phyloP scores from a whole-genome alignment of 805 yeast genomes.

The Grigorovia humatica region DNA sequence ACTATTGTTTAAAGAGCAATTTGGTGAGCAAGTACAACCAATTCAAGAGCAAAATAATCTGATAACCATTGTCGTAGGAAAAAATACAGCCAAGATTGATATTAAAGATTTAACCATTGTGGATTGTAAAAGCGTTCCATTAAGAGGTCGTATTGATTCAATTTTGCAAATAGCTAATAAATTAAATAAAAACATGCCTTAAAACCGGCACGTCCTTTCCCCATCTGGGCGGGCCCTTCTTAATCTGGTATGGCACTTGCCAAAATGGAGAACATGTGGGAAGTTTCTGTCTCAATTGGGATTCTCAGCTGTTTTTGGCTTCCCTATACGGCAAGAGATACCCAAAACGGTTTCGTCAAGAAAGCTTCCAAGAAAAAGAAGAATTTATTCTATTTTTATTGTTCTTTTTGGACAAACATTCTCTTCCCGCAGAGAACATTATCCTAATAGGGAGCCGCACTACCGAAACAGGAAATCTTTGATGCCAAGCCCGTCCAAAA shows the following conservation, averaged over 20 bases:
- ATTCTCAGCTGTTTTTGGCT: too few relatives aligned
- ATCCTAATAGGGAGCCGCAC: background rate
- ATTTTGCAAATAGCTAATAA: constrained; percentile 63
- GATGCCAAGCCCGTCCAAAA: background rate
- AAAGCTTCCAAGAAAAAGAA: too few relatives aligned
- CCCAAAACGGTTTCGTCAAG: too few relatives aligned
- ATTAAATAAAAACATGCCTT: constrained; percentile 35
- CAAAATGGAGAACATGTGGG: too few relatives aligned
- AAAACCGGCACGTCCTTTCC: background rate
- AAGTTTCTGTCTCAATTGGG: too few relatives aligned
- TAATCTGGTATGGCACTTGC: background rate
- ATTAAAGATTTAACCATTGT: constrained; percentile 49
- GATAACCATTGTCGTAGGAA: constrained; percentile 47
- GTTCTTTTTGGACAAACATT: background rate
- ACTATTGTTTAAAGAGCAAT: constrained; percentile 62
- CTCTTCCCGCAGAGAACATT: background rate
- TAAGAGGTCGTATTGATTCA: constrained; percentile 68
- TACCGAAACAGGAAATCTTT: background rate
- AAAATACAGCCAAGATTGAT: constrained; percentile 54
- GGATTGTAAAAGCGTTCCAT: constrained; percentile 54
- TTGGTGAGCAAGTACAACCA: constrained; percentile 43
- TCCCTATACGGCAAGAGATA: too few relatives aligned
- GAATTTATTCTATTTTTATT: too few relatives aligned
- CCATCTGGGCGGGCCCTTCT: background rate
- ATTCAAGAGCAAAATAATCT: background rate